Conservation (phyloP, 179 eudicot genomes). For the Camellia oleifera region DNA sequence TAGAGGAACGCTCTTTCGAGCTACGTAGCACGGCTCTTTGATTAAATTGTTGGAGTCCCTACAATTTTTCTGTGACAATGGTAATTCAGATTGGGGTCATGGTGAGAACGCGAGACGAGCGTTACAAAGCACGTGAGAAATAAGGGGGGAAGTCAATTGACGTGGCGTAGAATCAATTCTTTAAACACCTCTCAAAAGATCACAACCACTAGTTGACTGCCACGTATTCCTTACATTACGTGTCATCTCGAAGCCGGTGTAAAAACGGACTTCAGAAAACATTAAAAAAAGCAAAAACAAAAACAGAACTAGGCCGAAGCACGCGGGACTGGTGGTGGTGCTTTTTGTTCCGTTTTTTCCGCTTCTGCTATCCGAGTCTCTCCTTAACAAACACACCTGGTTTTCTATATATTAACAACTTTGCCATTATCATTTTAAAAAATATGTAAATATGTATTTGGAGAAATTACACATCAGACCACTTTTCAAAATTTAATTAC, state of each 20-base stretch:
- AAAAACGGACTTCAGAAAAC: neutral
- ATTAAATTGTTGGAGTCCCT: no score
- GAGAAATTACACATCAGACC: no score
- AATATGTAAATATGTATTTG: no score
- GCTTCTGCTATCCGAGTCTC: neutral
- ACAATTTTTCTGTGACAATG: no score
- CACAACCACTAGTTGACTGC: neutral
- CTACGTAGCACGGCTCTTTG: no score
- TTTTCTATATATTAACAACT: neutral
- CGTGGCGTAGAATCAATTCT: constrained; percentile 19
- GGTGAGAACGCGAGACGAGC: neutral
- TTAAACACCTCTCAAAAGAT: neutral
- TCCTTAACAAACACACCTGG: neutral
- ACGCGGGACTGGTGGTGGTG: no score
- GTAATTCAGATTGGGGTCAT: no score
- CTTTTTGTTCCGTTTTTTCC: constrained; percentile 6
- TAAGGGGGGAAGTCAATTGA: neutral
- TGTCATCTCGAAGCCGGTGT: no score
- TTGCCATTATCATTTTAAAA: neutral
- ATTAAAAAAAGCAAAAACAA: no score
- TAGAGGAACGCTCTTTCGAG: no score
- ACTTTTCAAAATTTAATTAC: no score
- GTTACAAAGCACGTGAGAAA: constrained; percentile 18
- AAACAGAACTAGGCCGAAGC: no score
- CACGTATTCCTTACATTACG: constrained; percentile 6